Conservation (phyloP, 163 green algal species). For the Chlamydomonas reinhardtii region DNA sequence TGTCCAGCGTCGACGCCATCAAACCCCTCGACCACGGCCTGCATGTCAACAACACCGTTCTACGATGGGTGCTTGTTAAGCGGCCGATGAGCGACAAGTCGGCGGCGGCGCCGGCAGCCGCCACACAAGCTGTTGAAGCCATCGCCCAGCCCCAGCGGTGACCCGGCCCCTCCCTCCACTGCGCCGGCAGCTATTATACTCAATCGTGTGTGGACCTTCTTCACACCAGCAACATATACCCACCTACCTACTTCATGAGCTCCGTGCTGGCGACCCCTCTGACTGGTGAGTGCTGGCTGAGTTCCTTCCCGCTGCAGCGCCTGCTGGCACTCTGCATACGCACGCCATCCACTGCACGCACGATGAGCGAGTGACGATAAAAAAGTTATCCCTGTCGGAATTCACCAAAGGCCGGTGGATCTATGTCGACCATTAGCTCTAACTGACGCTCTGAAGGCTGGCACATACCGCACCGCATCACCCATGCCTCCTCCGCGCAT, state of each 20-base stretch:
- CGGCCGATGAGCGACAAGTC: slow-evolving; percentile 11
- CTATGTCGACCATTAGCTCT: slow-evolving; percentile 53
- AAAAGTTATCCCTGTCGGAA: slow-evolving; percentile 56
- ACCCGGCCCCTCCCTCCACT: background rate
- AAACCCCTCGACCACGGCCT: slow-evolving; percentile 78
- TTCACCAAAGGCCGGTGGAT: slow-evolving; percentile 45
- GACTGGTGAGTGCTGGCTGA: background rate
- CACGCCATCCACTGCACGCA: too few species aligned
- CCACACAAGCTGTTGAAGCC: background rate
- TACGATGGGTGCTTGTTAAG: slow-evolving; percentile 84
- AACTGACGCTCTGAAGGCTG: slow-evolving; percentile 34
- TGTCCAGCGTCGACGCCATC: slow-evolving; percentile 60
- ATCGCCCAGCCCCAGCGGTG: background rate
- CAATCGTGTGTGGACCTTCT: background rate
- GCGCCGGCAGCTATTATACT: background rate
- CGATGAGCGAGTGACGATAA: slow-evolving; percentile 37
- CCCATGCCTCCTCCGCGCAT: background rate
- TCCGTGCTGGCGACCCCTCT: too few species aligned
- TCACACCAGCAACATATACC: too few species aligned
- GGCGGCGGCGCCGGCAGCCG: background rate
- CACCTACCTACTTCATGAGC: too few species aligned
- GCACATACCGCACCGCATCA: background rate
- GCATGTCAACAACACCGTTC: slow-evolving; percentile 79
- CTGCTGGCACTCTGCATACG: too few species aligned
- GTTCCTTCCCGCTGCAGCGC: too few species aligned